Evolutionary conservation across 2,329 filamentous ascomycete genomes (phyloP).

Genomic region (Alternaria arbusti): DNA sequence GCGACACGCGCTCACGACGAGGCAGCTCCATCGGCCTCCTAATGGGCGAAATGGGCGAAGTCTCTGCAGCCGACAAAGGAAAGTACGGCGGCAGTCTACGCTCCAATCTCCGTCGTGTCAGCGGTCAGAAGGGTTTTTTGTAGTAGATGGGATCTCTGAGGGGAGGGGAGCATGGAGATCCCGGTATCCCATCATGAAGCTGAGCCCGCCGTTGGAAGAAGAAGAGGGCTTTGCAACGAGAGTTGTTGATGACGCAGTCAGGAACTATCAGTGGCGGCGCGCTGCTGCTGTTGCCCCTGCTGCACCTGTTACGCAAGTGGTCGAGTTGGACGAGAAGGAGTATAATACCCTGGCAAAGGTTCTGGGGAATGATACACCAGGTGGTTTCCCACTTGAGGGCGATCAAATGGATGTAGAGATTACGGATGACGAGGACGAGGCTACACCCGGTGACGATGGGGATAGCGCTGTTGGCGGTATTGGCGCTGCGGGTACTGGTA

Average conservation of each 20-base stretch:
- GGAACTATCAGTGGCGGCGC: background rate
- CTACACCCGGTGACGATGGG: slow-evolving; percentile 14
- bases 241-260: slow-evolving; percentile 11
- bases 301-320: slow-evolving; percentile 14
- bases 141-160: slow-evolving; percentile 47
- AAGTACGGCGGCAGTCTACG: slow-evolving; percentile 43
- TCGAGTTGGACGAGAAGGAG: slow-evolving; percentile 16
- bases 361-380: background rate
- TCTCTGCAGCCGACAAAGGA: slow-evolving; percentile 37
- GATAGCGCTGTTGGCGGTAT: slow-evolving; percentile 19
- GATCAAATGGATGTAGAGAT: slow-evolving; percentile 30
- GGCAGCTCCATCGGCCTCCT: slow-evolving; percentile 52
- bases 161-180: slow-evolving; percentile 40
- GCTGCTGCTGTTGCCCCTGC: slow-evolving; percentile 5
- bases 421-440: slow-evolving; percentile 24
- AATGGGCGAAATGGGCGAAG: slow-evolving; percentile 46
- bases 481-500: background rate
- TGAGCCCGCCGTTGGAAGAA: slow-evolving; percentile 39
- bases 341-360: slow-evolving; percentile 1
- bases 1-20: slow-evolving; percentile 51
- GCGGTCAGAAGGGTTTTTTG: slow-evolving; percentile 59
- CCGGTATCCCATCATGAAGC: slow-evolving; percentile 31
- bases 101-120: slow-evolving; percentile 50
- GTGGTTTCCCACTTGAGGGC: slow-evolving; percentile 1
- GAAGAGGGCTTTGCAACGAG: slow-evolving; percentile 28